Percentiles rank a stretch among this genome's conserved stretches.
These are phyloP conservation scores for Eucalyptus coolabah DNA, from an alignment of 345 rosid species.

Conservation along the genomic window DNA sequence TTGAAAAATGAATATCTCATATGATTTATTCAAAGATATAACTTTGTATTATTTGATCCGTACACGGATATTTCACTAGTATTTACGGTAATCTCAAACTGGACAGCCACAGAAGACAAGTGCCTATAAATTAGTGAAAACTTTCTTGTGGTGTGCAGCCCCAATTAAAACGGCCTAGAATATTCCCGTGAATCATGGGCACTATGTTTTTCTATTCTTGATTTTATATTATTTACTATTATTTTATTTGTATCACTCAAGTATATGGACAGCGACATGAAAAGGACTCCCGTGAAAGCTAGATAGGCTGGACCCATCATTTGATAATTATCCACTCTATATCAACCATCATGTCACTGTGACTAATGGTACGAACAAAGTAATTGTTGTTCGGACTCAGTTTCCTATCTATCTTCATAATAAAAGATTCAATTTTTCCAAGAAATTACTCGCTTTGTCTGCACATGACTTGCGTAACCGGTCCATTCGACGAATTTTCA, in stretches of 20 bases:
- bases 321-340: neutral
- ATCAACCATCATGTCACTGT: neutral
- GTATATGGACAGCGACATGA: neutral
- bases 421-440: too few species aligned
- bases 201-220: neutral
- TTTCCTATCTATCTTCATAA: too few species aligned
- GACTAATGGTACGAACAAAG: too few species aligned
- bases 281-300: neutral
- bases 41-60: neutral
- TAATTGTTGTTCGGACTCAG: too few species aligned
- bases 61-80: neutral
- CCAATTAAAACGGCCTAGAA: neutral
- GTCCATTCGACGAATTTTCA: too few species aligned
- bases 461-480: too few species aligned
- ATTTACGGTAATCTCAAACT: too few species aligned
- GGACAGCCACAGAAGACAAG: too few species aligned
- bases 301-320: neutral
- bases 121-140: too few species aligned
- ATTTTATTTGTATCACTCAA: neutral
- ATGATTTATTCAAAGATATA: neutral
- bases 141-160: too few species aligned
- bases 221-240: neutral
- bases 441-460: too few species aligned
- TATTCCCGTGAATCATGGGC: neutral
- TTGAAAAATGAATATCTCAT: neutral